Evolutionary conservation across 2,329 filamentous ascomycete genomes (phyloP).

Genomic region (Fusarium heterosporum): DNA sequence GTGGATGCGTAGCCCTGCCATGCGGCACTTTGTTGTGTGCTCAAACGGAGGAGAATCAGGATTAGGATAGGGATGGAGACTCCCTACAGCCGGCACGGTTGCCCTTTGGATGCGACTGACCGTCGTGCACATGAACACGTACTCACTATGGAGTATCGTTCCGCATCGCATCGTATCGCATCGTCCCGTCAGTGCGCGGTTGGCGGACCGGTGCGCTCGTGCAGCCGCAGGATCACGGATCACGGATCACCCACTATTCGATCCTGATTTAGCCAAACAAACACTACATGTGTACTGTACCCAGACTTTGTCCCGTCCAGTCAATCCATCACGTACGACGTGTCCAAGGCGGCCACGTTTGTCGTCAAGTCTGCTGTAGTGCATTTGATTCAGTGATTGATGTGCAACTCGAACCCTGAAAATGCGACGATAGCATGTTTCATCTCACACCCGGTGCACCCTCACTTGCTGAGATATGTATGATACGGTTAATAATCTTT

Average conservation of each 20-base stretch:
- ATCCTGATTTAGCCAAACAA: constrained; percentile 39
- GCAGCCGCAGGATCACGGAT: constrained; percentile 52
- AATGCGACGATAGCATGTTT: constrained; percentile 1
- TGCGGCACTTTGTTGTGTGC: constrained; percentile 16
- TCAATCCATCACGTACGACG: constrained; percentile 36
- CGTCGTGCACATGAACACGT: not conserved
- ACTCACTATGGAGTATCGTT: not conserved
- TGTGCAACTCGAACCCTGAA: not conserved
- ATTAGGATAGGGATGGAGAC: not conserved
- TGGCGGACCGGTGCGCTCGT: constrained; percentile 53
- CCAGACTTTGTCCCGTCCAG: constrained; percentile 2
- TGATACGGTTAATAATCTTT: not conserved
- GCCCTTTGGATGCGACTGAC: constrained; percentile 13
- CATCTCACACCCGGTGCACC: not conserved
- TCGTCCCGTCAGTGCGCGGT: constrained; percentile 17
- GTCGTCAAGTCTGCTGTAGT: constrained; percentile 23
- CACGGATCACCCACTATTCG: constrained; percentile 47
- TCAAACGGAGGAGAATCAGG: constrained; percentile 7
- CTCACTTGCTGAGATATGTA: not conserved
- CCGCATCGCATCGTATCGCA: not conserved
- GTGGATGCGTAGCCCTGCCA: constrained; percentile 35
- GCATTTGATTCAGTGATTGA: constrained; percentile 19
- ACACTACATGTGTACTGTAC: constrained; percentile 1
- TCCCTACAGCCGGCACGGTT: not conserved
- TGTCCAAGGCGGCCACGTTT: constrained; percentile 49